Base-by-base conservation (phyloP, 306 rosid genomes). In the Vigna reflexopilosa region DNA sequence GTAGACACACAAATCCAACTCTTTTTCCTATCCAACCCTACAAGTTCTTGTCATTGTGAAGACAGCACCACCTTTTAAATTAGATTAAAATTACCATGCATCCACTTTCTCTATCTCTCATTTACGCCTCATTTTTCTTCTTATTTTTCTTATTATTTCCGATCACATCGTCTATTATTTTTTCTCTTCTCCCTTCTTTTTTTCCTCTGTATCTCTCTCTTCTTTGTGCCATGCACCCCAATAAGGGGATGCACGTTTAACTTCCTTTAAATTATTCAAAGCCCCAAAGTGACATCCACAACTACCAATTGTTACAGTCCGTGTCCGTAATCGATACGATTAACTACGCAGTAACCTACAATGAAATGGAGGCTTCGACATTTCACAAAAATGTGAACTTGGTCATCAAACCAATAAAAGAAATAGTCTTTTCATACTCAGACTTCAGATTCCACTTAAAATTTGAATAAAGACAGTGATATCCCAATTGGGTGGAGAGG, bases 21-120 rank as follows among this genome's bases (percentile, higher is more conserved):
- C 30, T 22, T 77, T 68, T 19, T 36, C 45, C 51, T 24, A 10
- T 51, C 77, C 70, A 48, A 72, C 55, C 66, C 72, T 56, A 72
- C 24, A 45, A 50, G 67, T 8, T 68, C 3, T 50, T 69, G 75
- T 9, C 32, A 69, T 12, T 34, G 28, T 36, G 66, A 78, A 47
- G 36, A 44, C 55, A 67, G 32, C 17, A 40, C n/a, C 71, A 59
- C 45, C 66, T 36, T 59, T 59, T 12, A 14, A 79, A 81, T 32
- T 69, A 50, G 34, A 32, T 22, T 22, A 11, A 4, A 22, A 57
- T 57, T 24, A 57, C 12, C 63, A 57, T 24, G 5, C 36, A 19
- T 9, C 61, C 15, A 10, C 7, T 57, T 24, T 10, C 36, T 22
- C 36, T 57, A 2, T 22, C 9, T 42, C 3, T 42, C 47, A 42